Base-by-base conservation (phyloP, 805 yeast species). In the Phaffomyces thermotolerans region DNA sequence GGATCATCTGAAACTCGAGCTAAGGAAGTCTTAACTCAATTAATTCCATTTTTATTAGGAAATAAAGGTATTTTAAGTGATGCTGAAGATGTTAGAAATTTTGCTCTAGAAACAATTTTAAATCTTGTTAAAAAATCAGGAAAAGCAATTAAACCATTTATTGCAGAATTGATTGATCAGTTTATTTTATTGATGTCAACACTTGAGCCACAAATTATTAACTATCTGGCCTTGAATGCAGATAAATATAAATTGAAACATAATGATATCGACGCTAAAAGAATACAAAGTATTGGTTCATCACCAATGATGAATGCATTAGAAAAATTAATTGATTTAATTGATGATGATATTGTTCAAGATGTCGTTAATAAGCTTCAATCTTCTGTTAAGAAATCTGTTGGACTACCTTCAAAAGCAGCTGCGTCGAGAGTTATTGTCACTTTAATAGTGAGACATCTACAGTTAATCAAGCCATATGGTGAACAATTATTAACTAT, bases 241-340 rank as follows among this genome's bases (percentile, higher is more conserved):
- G 90, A 79, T 46, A 91, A 89, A 60, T 89, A 84, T 58, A 88
- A 89, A 36, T 59, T 89, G 46, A 79, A 78, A 41, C 67, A 79
- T 8, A 75, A 76, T 45, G 85, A 79, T 34, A 78, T 91, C 47
- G 97, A 93, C 61, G 78, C 86, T 0, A 79, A 79, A 41, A 72
- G 98, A 54, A 65, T 81, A 42, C 82, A 79, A 45, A 76, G 84
- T 36, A 73, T 93, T 29, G 80, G 91, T 0, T 69, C 72, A 24
- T 90, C 97, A 0, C 97, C 98, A 0, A 74, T 90, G 67, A 85
- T 88, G 90, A 89, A 81, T 43, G 83, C 95, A 0, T 71, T 90
- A 40, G 96, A 88, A 50, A 76, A 69, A 39, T 60, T 90, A 48
- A 63, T 90, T 46, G 81, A 76, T 37, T 56, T 76, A 24, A 52